Base-by-base conservation (phyloP, 2,329 filamentous ascomycete genomes). In the Bipolaris bicolor region DNA sequence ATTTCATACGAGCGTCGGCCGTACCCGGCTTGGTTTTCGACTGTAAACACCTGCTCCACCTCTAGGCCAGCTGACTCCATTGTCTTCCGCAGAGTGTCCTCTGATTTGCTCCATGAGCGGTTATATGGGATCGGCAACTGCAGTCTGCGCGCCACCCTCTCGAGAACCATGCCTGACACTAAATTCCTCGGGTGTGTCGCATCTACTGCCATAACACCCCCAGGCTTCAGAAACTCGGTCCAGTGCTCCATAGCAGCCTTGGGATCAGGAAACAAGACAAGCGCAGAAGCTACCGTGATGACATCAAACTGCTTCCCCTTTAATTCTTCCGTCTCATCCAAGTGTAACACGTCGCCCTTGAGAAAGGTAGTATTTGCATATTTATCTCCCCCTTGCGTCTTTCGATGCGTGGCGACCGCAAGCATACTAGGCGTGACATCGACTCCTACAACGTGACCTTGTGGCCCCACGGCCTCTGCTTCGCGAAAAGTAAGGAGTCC, bases 341-440 rank as follows among this genome's bases (percentile, higher is more conserved):
- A 62, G 40, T 76, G 68, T 6, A 77, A 61, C 20, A 78, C 71
- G 53, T 78, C 76, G 34, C 77, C 75, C 37, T 76, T 63, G 45
- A 71, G 55, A 48, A 79, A 69, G 13, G 62, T 57, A 11, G 79
- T 63, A 43, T 79, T 74, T 5, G 65, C 46, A 48, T 69, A 76
- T 39, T 70, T 63, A 2, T 68, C 65, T 1, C 55, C 58, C 2
- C 69, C 66, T 43, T 64, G 58, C 13, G 61, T 52, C 36, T 73
- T 66, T 58, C 74, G 75, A 33, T 62, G 61, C 29, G 61, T 56
- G 6, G 78, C 79, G 33, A 77, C 61, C 18, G 64, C 65, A 11
- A 81, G 71, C 79, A 80, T 80, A 29, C 75, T 73, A 7, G 67
- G 69, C 3, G 72, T 73, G 26, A 81, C 67, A 55, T 82, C 80